A percentile compares a stretch with the other conserved stretches of the same genome.
phyloP scores from a whole-genome alignment of 2,329 filamentous ascomycete species.

The Fusarium cyanostomum region DNA sequence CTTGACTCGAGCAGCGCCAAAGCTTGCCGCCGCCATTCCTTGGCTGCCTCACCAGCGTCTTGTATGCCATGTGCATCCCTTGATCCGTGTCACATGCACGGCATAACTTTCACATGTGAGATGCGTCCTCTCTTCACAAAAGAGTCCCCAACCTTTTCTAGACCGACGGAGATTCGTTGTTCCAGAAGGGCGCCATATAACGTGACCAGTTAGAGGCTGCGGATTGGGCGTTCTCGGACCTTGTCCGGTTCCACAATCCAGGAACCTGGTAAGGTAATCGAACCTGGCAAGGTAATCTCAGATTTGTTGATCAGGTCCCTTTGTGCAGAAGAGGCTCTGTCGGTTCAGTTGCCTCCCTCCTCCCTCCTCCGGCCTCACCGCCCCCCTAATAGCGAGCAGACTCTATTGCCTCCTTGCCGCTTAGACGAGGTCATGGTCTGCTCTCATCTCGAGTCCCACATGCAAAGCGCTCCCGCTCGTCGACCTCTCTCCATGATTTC shows the following conservation, averaged over 20 bases:
- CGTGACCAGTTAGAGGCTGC: slow-evolving; percentile 27
- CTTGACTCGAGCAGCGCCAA: neutral
- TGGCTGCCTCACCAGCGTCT: neutral
- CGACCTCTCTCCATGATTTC: slow-evolving; percentile 37
- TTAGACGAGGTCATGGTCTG: no score
- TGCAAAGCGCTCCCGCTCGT: slow-evolving; percentile 9
- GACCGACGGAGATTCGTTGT: slow-evolving; percentile 10
- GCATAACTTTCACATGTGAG: neutral
- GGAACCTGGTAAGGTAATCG: slow-evolving; percentile 15
- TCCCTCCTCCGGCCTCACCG: no score
- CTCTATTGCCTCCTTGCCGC: no score
- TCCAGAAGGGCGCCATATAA: slow-evolving; percentile 29
- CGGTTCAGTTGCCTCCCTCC: no score
- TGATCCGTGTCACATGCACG: neutral
- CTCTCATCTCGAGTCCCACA: slow-evolving; percentile 11
- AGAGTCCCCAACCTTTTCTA: neutral
- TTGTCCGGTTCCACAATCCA: slow-evolving; percentile 19
- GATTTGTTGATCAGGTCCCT: neutral
- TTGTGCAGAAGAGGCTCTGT: neutral
- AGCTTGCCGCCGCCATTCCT: neutral
- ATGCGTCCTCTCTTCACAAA: no score
- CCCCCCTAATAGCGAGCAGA: no score
- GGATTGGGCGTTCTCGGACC: slow-evolving; percentile 19
- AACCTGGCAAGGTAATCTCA: neutral
- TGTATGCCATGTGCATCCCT: neutral